Base-by-base conservation (phyloP, 768 basidiomycete species). In the Tricholoma matsutake region DNA sequence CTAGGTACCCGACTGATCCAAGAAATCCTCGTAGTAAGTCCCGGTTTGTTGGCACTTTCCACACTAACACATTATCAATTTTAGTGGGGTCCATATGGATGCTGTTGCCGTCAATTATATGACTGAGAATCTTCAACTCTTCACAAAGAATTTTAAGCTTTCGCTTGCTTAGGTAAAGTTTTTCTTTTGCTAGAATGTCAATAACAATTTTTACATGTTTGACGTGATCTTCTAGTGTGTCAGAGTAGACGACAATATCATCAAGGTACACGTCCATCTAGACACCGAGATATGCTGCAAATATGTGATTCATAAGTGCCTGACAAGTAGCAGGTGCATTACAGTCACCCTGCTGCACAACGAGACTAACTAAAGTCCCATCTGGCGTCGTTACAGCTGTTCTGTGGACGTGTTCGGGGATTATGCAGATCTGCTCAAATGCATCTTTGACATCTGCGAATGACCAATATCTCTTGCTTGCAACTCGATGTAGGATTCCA, bases 31-130 rank as follows among this genome's bases (percentile, higher is more conserved):
- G 63, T 16, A 75, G 61, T 18, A 70, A 55, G 39, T 72, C 71
- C 14, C 67, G 66, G 41, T 62, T 69, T 2, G 64, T 70, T 0
- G 67, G 70, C 13, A 59, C 63, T 32, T 68, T 68, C 70, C 69
- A 71, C 25, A 69, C 68, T 1, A 67, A 3, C 0, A 78, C 67
- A 0, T 61, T 31, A 39, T 76, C 71, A 0, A 79, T 64, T 59
- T 80, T 80, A 0, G 54, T 28, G 0, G 69, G 68, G 39, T 78
- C 73, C 75, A 79, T 79, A 0, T 37, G 6, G 13, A 78, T 60
- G 0, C 68, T 62, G 0, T 63, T 56, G 0, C 60, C 25, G 1
- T 64, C 64, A 1, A 79, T 60, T 3, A 77, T 63, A 25, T 64
- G 60, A 0, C 76, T 71, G 0, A 77, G 61, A 2, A 69, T 64